Base-by-base conservation (phyloP, 2,329 filamentous ascomycete species). In the Colletotrichum neosansevieriae region DNA sequence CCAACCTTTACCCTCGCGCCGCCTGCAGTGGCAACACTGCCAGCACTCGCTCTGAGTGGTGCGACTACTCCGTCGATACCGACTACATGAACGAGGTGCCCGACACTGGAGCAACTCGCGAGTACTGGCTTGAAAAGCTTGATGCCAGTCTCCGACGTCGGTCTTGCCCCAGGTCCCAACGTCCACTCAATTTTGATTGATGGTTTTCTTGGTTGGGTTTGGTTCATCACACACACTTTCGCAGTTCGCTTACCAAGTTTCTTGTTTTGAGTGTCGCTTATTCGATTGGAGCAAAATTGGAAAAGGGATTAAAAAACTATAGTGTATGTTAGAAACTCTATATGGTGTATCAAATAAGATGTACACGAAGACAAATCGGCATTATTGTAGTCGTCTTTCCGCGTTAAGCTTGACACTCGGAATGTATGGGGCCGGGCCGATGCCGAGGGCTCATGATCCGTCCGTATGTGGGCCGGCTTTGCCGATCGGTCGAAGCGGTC, bases 41-140 rank as follows among this genome's bases (percentile, higher is more conserved):
- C 10, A 75, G 73, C 19, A 75, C 77, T 40, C 77, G 79, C 12
- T 69, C 71, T 13, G 75, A 79, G 62, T 85, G 85, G 85, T 84
- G 84, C 24, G 78, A 85, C 49, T 83, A 82, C 68, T 81, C 81
- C 56, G 79, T 86, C 51, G 76, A 80, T 45, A 85, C 83, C 2
- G 81, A 87, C 73, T 86, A 82, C 72, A 79, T 76, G 32, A 74
- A 75, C 0, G 74, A 76, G 1, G 75, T 74, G 6, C 81, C 83
- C 3, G 76, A 84, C 57, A 87, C 85, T 1, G 84, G 84, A 2
- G 82, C 84, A 0, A 85, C 81, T 12, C 76, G 81, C 10, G 86
- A 88, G 64, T 85, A 84, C 74, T 83, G 79, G 77, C 74, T 85
- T 7, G 15, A 21, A 4, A n/a, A 47, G 15, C 13, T 17, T 45